Evolutionary conservation across 1,139 yeast species (phyloP).

Genomic region (Kodamaea sp.): DNA sequence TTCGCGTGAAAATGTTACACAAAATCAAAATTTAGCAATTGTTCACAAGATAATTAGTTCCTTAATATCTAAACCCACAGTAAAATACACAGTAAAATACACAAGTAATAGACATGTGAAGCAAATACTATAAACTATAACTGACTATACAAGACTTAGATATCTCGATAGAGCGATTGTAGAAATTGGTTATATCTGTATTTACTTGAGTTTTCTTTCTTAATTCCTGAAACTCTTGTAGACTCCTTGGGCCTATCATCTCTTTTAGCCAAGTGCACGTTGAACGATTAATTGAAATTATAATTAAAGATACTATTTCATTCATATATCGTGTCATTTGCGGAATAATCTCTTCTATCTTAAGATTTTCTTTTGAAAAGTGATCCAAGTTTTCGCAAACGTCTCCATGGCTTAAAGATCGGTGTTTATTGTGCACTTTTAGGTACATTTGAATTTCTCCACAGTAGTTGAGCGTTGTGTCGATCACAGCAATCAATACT

Average conservation of each 20-base stretch:
- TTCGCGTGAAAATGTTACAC: background rate
- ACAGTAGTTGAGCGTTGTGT: conserved; percentile 5
- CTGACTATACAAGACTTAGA: too few species aligned
- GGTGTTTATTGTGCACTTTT: conserved; percentile 3
- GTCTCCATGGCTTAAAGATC: too few species aligned
- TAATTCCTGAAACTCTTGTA: conserved; percentile 10
- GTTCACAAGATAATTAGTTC: conserved; percentile 3
- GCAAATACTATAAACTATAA: too few species aligned
- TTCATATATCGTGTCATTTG: conserved; percentile 9
- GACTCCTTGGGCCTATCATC: conserved; percentile 13
- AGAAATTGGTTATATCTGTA: conserved; percentile 10
- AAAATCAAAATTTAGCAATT: conserved; percentile 10
- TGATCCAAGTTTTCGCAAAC: too few species aligned
- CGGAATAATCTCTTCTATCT: conserved; percentile 4
- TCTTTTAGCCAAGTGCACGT: conserved; percentile 11
- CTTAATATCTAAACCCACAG: too few species aligned
- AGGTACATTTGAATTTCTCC: conserved; percentile 6
- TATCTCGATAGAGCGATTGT: conserved; percentile 1
- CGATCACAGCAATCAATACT: conserved; percentile 7
- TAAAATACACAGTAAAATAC: too few species aligned
- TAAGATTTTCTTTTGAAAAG: too few species aligned
- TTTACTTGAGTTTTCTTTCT: conserved; percentile 1
- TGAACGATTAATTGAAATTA: conserved; percentile 5
- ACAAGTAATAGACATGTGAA: too few species aligned
- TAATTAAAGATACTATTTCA: conserved; percentile 6